Evolutionary conservation across 2,329 filamentous ascomycete genomes (phyloP), one percentile per base, ranked within the genome.

Genomic region (Hypoxylon sp.): DNA sequence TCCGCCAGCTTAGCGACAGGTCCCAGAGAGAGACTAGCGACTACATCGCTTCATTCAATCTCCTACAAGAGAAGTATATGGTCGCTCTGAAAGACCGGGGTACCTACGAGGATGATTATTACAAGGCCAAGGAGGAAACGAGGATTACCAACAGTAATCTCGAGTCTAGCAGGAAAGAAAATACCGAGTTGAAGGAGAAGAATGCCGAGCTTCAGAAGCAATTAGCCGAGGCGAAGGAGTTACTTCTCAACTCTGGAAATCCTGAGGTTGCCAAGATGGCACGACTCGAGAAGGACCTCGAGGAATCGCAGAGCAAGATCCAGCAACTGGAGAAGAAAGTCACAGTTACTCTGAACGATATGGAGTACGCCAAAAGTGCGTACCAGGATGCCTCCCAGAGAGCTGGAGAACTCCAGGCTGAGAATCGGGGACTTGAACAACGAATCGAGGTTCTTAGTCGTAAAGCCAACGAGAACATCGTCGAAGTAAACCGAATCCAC

Each of bases 331-430:
- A 84, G 70, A 82, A 82, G 73, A 81, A 80, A 56, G 37, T 79
- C 2, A 67, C 71, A 2, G 72, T 72, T 13, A 68, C 77, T 1
- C 78, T 85, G 29, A 81, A 80, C 13, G 86, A 89, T 3, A 80
- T 84, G 26, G 86, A 89, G 1, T 92, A 89, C 72, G 80, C 84
- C 11, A 85, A 87, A 57, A 82, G 83, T 3, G 81, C 84, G 9
- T 92, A 92, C 72, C 90, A 91, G 72, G 81, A 85, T 22, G 84
- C 86, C 0, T 88, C 87, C 8, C 82, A 83, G 33, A 77, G 81
- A 1, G 84, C 83, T 2, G 80, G 80, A 13, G 80, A 82, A 14
- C 78, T 88, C 2, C 78, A 80, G 19, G 73, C 78, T 1, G 84
- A 88, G 72, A 86, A 86, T 70, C 77, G 77, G 17, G 78, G 81